Evolutionary conservation across 305 asterid genomes (phyloP).

Genomic region (Fraxinus sp.): DNA sequence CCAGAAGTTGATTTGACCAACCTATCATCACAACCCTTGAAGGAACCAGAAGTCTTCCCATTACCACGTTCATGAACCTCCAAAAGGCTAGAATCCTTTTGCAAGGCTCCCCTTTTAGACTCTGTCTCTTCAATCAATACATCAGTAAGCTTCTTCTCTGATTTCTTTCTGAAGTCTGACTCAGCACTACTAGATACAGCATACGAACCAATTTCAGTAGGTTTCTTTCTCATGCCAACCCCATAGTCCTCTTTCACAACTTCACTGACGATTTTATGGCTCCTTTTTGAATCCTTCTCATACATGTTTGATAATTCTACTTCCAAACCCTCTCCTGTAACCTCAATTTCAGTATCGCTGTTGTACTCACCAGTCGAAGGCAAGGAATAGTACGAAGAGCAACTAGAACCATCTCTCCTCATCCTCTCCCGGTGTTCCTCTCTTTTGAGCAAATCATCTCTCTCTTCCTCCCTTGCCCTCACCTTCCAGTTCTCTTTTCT

Average conservation of each 20-base stretch:
- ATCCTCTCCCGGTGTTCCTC: conserved; percentile 48
- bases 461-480: conserved; percentile 48
- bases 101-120: conserved; percentile 37
- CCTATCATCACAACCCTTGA: conserved; percentile 41
- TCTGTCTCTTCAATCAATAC: conserved; percentile 47
- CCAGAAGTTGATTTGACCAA: conserved; percentile 34
- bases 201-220: conserved; percentile 28
- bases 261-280: conserved; percentile 35
- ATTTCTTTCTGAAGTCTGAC: conserved; percentile 67
- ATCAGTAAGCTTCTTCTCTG: conserved; percentile 84
- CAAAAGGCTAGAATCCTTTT: conserved; percentile 38
- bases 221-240: conserved; percentile 39
- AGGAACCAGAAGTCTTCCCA: conserved; percentile 39
- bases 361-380: conserved; percentile 61
- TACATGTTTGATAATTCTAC: conserved; percentile 35
- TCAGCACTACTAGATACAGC: conserved; percentile 44
- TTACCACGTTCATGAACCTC: conserved; percentile 34
- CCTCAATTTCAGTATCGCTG: conserved; percentile 52
- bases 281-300: conserved; percentile 35
- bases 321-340: conserved; percentile 34
- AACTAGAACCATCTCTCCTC: conserved; percentile 74
- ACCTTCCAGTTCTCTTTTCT: conserved; percentile 38
- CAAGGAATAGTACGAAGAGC: conserved; percentile 79
- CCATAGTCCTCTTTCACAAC: conserved; percentile 37
- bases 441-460: conserved; percentile 43